Evolutionary conservation across 2,329 filamentous ascomycete species (phyloP), one percentile per base, ranked within the genome.

Genomic region (Trichoderma sp.): DNA sequence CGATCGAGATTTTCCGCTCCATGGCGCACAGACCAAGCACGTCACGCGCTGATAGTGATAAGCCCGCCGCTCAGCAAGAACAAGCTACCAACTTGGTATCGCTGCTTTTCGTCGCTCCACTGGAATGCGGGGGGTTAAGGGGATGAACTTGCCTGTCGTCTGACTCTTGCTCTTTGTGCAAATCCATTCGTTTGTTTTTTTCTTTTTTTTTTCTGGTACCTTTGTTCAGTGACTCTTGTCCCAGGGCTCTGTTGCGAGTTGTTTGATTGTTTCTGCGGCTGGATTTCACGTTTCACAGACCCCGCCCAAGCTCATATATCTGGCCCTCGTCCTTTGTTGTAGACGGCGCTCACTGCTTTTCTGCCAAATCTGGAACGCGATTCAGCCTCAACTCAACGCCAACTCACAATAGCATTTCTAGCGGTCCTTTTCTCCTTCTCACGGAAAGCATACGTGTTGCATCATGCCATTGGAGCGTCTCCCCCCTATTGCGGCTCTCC

Each of bases 401-500:
- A 24, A 5, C 47, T 21, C 21, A 19, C 19, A 49, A 49, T 24
- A 43, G 27, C 62, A 24, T 43, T 43, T n/a, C 27, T 35, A 21
- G 29, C 37, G n/a, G 24, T 24, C 24, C 0, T 21, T 10, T 49
- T 52, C 19, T 58, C 40, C 40, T 7, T 19, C 16, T 40, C 40
- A 11, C 3, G n/a, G 40, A 49, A 27, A 40, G 59, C 43, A 16
- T 31, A 31, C 61, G 19, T 24, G 31, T 8, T 61, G 61, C 59
- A 73, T 16, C 66, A 77, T 77, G 74, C 47, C 72, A 16, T 67
- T 71, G 40, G 58, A 58, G 29, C 69, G 68, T 33, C 75, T 96
- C 7, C 92, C 92, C 14, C 77, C 84, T 33, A 83, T 90, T 74
- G 77, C 82, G 57, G 80, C 81, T 16, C 82, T 96, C 49, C 81